phyloP scores from a whole-genome alignment of 805 yeast genomes.

The Candida tibetensis region DNA sequence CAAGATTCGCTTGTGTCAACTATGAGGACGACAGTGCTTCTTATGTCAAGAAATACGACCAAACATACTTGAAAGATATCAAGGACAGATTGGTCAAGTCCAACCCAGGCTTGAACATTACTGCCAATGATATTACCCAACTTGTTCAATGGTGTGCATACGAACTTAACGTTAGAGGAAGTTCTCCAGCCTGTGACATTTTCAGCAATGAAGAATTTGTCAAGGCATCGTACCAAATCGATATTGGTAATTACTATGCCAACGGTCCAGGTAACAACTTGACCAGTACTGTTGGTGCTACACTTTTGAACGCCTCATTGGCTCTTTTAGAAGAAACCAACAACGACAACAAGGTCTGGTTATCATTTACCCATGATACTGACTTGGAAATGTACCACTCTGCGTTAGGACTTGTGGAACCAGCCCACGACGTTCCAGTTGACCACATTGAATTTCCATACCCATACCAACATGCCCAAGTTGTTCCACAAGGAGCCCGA shows the following conservation, averaged over 20 bases:
- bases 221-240: slow-evolving; percentile 57
- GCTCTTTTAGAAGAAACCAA: slow-evolving; percentile 42
- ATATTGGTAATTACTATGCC: slow-evolving; percentile 57
- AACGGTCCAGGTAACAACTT: slow-evolving; percentile 62
- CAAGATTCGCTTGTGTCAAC: slow-evolving; percentile 20
- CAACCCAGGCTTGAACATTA: slow-evolving; percentile 54
- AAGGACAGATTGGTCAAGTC: slow-evolving; percentile 53
- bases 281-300: slow-evolving; percentile 59
- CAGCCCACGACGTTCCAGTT: slow-evolving; percentile 42
- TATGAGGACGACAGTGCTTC: slow-evolving; percentile 16
- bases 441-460: slow-evolving; percentile 47
- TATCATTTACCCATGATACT: slow-evolving; percentile 75
- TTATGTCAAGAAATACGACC: slow-evolving; percentile 26
- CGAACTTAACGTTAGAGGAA: slow-evolving; percentile 69
- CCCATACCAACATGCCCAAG: slow-evolving; percentile 41
- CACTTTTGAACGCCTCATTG: slow-evolving; percentile 48
- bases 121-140: slow-evolving; percentile 48
- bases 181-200: slow-evolving; percentile 62
- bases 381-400: slow-evolving; percentile 59
- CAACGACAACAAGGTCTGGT: slow-evolving; percentile 53
- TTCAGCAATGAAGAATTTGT: slow-evolving; percentile 69
- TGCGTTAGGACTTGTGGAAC: slow-evolving; percentile 58
- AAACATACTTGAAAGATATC: slow-evolving; percentile 49
- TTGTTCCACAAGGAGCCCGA: slow-evolving; percentile 43
- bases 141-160: slow-evolving; percentile 68